Conservation (phyloP, 306 rosid species). For the Pyrus betulifolia region DNA sequence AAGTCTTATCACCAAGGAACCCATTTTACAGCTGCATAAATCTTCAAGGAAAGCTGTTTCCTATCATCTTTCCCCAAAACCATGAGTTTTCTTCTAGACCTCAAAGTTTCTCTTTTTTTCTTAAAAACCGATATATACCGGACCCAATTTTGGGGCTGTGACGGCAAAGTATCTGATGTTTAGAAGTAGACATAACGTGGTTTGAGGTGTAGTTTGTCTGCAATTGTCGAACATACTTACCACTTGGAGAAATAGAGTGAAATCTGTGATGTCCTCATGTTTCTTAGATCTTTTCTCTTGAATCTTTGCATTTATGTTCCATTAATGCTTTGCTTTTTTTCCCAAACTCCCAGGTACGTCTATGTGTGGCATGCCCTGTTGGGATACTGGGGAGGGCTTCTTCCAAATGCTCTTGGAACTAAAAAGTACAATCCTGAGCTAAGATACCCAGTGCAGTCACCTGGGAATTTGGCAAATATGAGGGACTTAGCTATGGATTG, state of each 20-base stretch:
- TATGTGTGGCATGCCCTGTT: conserved; percentile 36
- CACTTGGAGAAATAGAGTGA: neutral
- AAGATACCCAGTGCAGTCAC: conserved; percentile 27
- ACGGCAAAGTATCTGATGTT: neutral
- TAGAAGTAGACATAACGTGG: too few species aligned
- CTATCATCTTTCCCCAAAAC: neutral
- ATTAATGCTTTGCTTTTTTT: neutral
- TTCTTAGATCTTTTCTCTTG: neutral
- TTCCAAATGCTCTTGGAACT: conserved; percentile 27
- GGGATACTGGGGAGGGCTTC: conserved; percentile 42
- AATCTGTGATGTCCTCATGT: neutral
- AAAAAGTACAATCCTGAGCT: conserved; percentile 24
- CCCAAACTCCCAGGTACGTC: conserved; percentile 25
- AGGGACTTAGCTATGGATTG: conserved; percentile 32
- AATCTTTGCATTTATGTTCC: neutral
- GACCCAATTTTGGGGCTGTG: neutral
- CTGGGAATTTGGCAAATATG: conserved; percentile 33
- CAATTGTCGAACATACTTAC: neutral
- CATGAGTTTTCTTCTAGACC: neutral
- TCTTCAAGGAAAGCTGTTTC: neutral
- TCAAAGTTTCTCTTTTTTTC: neutral
- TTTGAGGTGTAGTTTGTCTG: too few species aligned
- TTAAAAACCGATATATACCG: too few species aligned
- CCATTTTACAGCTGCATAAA: neutral
- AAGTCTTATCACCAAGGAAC: neutral